Percentiles rank a stretch among this genome's conserved stretches.
Evolutionary conservation across 2,329 filamentous ascomycete species (phyloP).

Genomic region (Fusarium pilosicola): DNA sequence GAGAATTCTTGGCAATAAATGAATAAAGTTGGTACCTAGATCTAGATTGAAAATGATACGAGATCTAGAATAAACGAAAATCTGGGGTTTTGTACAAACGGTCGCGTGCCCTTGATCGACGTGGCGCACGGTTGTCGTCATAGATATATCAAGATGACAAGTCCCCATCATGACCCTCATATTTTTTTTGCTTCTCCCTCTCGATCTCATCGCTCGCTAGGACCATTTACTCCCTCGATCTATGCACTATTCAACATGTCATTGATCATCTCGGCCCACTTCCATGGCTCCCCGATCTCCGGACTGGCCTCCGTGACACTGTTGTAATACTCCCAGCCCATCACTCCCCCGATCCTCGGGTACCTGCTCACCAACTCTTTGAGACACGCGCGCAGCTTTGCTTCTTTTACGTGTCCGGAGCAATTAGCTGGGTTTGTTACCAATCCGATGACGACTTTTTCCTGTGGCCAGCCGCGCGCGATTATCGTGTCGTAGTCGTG

Average conservation of each 20-base stretch:
- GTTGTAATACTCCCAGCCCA: slow-evolving; percentile 95
- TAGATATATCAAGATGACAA: slow-evolving; percentile 19
- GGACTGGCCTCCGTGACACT: slow-evolving; percentile 57
- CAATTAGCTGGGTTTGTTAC: slow-evolving; percentile 81
- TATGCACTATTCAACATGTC: slow-evolving; percentile 31
- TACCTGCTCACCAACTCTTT: slow-evolving; percentile 58
- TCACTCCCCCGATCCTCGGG: slow-evolving; percentile 80
- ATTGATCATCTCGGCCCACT: slow-evolving; percentile 69
- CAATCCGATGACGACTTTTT: slow-evolving; percentile 79
- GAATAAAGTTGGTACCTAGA: background rate
- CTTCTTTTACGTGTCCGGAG: slow-evolving; percentile 54
- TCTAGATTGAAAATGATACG: background rate
- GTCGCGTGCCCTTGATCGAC: slow-evolving; percentile 10
- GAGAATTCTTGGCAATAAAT: background rate
- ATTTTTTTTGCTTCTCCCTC: background rate
- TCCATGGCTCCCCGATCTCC: slow-evolving; percentile 65
- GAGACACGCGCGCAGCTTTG: slow-evolving; percentile 57
- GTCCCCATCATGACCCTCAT: slow-evolving; percentile 10
- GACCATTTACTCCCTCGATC: slow-evolving; percentile 4
- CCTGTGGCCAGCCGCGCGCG: slow-evolving; percentile 72
- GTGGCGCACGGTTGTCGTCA: slow-evolving; percentile 32
- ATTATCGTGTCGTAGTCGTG: slow-evolving; percentile 58
- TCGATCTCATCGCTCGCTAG: background rate
- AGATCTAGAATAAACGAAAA: background rate
- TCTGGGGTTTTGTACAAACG: slow-evolving; percentile 19